Evolutionary conservation across 202 grass and related monocot genomes (phyloP).

Genomic region (Setaria viridis): DNA sequence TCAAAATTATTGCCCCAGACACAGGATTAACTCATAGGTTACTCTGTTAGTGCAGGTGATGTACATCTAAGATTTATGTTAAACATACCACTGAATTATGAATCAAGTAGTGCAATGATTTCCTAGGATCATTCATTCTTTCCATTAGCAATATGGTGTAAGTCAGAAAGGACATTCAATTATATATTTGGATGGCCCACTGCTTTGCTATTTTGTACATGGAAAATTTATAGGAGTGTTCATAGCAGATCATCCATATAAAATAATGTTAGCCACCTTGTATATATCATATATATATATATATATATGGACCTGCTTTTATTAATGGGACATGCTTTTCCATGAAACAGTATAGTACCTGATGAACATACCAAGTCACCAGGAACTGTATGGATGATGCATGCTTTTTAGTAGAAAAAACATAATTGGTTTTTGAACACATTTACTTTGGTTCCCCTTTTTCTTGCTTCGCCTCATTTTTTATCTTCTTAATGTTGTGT

Average conservation of each 20-base stretch:
- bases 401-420: background rate
- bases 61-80: conserved; percentile 1
- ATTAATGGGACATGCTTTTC: conserved; percentile 9
- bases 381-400: background rate
- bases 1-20: background rate
- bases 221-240: background rate
- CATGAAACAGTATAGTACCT: background rate
- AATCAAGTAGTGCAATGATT: conserved; percentile 18
- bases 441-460: background rate
- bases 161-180: conserved; percentile 13
- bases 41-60: conserved; percentile 18
- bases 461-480: background rate
- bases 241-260: background rate
- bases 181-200: background rate
- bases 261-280: conserved; percentile 2
- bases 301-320: background rate
- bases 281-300: background rate
- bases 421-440: conserved; percentile 3
- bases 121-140: background rate
- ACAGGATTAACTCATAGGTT: conserved; percentile 5
- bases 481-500: conserved; percentile 25
- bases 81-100: background rate
- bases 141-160: conserved; percentile 4
- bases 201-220: background rate
- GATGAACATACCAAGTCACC: too few relatives aligned